phyloP scores from a whole-genome alignment of 192 early-diverging fungal genomes.

The Phycomyces blakesleeanus region DNA sequence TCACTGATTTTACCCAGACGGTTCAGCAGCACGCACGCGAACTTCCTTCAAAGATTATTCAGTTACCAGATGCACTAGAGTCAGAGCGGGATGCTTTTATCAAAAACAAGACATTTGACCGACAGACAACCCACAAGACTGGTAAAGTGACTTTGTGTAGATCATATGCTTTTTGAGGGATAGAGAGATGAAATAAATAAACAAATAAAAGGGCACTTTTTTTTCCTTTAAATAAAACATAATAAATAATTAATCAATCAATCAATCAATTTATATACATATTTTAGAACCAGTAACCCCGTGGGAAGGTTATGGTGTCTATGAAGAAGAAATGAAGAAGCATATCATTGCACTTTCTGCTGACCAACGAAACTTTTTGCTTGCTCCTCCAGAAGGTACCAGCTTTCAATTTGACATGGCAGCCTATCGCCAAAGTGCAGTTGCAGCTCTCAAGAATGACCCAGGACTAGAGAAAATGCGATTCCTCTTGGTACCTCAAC shows the following conservation, averaged over 20 bases:
- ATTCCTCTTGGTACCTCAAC: constrained; percentile 62
- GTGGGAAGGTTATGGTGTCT: constrained; percentile 47
- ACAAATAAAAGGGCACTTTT: too few relatives aligned
- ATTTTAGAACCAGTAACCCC: constrained; percentile 44
- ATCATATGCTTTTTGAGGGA: too few relatives aligned
- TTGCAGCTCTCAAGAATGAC: constrained; percentile 56
- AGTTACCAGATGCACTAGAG: constrained; percentile 39
- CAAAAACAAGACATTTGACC: constrained; percentile 36
- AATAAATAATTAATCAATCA: too few relatives aligned
- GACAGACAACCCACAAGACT: constrained; percentile 18
- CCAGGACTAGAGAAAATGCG: constrained; percentile 55
- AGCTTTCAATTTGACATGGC: constrained; percentile 61
- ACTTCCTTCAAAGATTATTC: constrained; percentile 16
- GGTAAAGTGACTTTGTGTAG: not conserved
- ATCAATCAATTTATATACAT: too few relatives aligned
- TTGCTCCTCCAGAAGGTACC: constrained; percentile 56
- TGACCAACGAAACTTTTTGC: constrained; percentile 61
- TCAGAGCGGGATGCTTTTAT: constrained; percentile 46
- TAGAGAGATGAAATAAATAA: too few relatives aligned
- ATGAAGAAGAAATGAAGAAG: constrained; percentile 48
- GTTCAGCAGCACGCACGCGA: constrained; percentile 26
- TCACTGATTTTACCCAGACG: constrained; percentile 17
- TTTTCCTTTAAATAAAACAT: too few relatives aligned
- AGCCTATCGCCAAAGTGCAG: constrained; percentile 49
- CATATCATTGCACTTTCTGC: constrained; percentile 46